Evolutionary conservation across 768 basidiomycete species (phyloP), one percentile per base, ranked within the genome.

Genomic region (Mycena vulgaris): DNA sequence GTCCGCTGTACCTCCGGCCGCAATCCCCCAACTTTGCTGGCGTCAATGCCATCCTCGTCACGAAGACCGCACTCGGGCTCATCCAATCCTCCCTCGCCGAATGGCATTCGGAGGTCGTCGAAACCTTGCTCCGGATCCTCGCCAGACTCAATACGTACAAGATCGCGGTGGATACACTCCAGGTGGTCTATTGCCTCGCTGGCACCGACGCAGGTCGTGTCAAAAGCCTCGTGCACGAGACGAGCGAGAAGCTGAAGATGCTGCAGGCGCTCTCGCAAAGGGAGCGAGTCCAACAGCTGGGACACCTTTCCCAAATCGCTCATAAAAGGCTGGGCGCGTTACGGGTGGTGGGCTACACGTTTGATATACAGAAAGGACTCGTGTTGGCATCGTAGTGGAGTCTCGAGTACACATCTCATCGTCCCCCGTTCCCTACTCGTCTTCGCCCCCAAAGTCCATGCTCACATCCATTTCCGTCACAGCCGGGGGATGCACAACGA

Each of bases 361-460:
- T 63, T 52, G 35, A 52, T 25, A 27, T 8, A 14, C 23, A 52
- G 35, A 37, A 37, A 37, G 35, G 35, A 37, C 35, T 37, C 35
- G 35, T 37, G 35, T 37, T 37, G 35, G 35, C 14, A 37, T 37
- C 35, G 35, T 37, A 37, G 35, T 37, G 35, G 35, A 37, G 35
- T 37, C 35, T 37, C 14, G 35, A n/a, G n/a, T n/a, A n/a, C n/a
- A n/a, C 9, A 86, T 78, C 78, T 92, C 95, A 71, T 95, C 95
- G 73, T 95, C 94, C 14, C 89, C 93, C 74, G 83, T 89, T 48
- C 83, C 88, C 93, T 93, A 95, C 10, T 90, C 89, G 35, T 87
- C 86, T 21, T 82, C 83, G 28, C 77, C 42, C 64, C 79, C 79
- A 56, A 45, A 21, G 57, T 80, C 78, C 31, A 80, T 74, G 61